phyloP scores from a whole-genome alignment of 192 early-diverging fungal genomes.

The Coemansia sp. region DNA sequence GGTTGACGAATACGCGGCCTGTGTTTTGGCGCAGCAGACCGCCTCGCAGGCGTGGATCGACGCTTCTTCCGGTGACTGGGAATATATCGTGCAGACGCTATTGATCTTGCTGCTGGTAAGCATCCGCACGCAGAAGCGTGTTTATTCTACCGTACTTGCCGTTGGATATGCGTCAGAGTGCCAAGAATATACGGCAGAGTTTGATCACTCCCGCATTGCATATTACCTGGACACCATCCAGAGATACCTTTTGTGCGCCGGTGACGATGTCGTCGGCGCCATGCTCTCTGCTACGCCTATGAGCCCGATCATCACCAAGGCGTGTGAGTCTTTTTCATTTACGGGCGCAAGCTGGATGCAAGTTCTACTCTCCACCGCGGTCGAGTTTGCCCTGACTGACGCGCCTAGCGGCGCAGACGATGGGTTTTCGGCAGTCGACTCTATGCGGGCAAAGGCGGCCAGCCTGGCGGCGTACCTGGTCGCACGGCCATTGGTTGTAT shows the following conservation, averaged over 20 bases:
- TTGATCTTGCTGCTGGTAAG: conserved; percentile 37
- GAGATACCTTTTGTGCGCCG: conserved; percentile 28
- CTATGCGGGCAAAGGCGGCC: conserved; percentile 24
- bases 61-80: conserved; percentile 24
- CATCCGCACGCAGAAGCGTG: conserved; percentile 19
- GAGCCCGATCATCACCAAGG: not conserved
- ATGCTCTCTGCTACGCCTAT: conserved; percentile 11
- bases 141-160: conserved; percentile 8
- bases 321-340: conserved; percentile 8
- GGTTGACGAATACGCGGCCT: not conserved
- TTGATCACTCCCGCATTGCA: conserved; percentile 27
- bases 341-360: conserved; percentile 30
- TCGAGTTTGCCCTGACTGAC: conserved; percentile 39
- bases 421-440: conserved; percentile 8
- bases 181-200: conserved; percentile 19
- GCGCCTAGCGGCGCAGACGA: not conserved
- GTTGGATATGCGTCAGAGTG: conserved; percentile 23
- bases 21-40: conserved; percentile 9
- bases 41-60: conserved; percentile 48
- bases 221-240: conserved; percentile 36
- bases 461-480: conserved; percentile 24
- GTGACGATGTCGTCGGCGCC: conserved; percentile 11
- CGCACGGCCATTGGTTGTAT: conserved; percentile 13
- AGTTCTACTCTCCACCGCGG: conserved; percentile 9
- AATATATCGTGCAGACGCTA: conserved; percentile 30